Evolutionary conservation across 2,329 filamentous ascomycete species (phyloP).

Genomic region (Macrophomina tecta): DNA sequence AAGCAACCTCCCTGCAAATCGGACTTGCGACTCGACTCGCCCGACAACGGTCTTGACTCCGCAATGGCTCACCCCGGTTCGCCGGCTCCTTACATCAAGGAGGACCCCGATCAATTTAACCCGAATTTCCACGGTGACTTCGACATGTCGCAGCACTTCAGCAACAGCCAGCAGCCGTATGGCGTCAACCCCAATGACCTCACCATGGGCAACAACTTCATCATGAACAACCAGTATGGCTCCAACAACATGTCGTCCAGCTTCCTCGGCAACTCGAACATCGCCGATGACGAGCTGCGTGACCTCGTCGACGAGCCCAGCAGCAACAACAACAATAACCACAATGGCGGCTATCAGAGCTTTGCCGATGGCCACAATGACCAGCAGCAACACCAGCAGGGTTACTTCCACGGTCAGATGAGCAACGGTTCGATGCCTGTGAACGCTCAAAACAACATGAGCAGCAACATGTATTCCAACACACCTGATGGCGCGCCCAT

Average conservation of each 20-base stretch:
- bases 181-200: slow-evolving; percentile 83
- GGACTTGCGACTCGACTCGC: slow-evolving; percentile 45
- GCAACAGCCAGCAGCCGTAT: slow-evolving; percentile 52
- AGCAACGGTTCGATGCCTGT: slow-evolving; percentile 56
- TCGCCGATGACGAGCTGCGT: slow-evolving; percentile 86
- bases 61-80: slow-evolving; percentile 62
- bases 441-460: slow-evolving; percentile 63
- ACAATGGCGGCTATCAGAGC: slow-evolving; percentile 51
- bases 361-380: slow-evolving; percentile 62
- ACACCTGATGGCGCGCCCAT: slow-evolving; percentile 92
- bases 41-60: slow-evolving; percentile 49
- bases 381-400: slow-evolving; percentile 62
- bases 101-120: slow-evolving; percentile 67
- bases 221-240: slow-evolving; percentile 62
- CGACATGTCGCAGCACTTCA: slow-evolving; percentile 58
- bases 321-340: slow-evolving; percentile 34
- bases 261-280: slow-evolving; percentile 79
- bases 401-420: slow-evolving; percentile 47
- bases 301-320: slow-evolving; percentile 64
- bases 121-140: slow-evolving; percentile 56
- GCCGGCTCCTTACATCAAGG: slow-evolving; percentile 69
- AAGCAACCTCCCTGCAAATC: slow-evolving; percentile 43
- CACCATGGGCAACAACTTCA: slow-evolving; percentile 68
- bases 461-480: slow-evolving; percentile 75
- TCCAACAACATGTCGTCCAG: slow-evolving; percentile 67